These are phyloP conservation scores for Aspergillus costaricaensis DNA, from an alignment of 2,329 filamentous ascomycete species.

Conservation along the genomic window DNA sequence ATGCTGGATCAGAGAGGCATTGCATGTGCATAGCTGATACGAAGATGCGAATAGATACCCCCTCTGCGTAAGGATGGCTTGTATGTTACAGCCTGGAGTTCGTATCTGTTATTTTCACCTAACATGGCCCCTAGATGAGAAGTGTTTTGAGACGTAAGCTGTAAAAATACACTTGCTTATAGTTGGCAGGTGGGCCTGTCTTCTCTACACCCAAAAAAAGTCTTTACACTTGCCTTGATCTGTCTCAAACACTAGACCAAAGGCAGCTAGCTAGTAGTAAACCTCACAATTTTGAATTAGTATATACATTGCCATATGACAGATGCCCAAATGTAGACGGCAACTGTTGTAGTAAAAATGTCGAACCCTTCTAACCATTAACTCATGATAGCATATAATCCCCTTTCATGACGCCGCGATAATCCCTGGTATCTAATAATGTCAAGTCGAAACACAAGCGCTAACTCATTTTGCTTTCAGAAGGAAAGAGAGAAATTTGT, in stretches of 20 bases:
- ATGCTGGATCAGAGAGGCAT: not conserved
- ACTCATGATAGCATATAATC: not conserved
- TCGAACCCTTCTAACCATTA: not conserved
- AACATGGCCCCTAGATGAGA: too few species aligned
- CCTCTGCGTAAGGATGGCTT: not conserved
- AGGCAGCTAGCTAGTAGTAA: too few species aligned
- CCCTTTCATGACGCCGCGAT: not conserved
- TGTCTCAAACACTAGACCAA: too few species aligned
- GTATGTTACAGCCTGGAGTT: not conserved
- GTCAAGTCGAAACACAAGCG: not conserved
- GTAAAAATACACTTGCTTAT: too few species aligned
- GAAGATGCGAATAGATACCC: not conserved
- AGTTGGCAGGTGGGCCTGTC: too few species aligned
- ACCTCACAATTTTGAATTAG: too few species aligned
- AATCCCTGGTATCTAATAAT: conserved; percentile 1
- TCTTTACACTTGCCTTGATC: too few species aligned
- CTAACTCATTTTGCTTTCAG: not conserved
- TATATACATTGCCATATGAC: too few species aligned
- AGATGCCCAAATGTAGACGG: not conserved
- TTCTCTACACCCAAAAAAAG: too few species aligned
- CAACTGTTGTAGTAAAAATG: not conserved
- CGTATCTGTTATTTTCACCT: too few species aligned
- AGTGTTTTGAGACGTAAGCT: too few species aligned
- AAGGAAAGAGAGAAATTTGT: not conserved
- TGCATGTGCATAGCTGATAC: not conserved